Percentiles rank a stretch among this genome's conserved stretches.
These are phyloP conservation scores for Murraya koenigii DNA, from an alignment of 345 rosid species.

Conservation along the genomic window DNA sequence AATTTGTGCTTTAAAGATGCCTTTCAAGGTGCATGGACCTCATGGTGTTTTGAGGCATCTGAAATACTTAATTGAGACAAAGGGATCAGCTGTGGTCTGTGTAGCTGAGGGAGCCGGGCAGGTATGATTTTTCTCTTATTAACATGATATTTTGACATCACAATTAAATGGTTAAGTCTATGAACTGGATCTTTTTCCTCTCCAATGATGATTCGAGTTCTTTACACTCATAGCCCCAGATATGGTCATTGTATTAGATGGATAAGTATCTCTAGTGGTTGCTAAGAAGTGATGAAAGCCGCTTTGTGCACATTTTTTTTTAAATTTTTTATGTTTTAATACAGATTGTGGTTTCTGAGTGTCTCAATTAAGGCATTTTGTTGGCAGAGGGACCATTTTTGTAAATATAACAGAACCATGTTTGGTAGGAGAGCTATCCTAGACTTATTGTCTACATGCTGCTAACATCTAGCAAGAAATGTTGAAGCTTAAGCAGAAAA, in stretches of 20 bases:
- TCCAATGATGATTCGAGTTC: not conserved
- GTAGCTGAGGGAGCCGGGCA: conserved; percentile 99
- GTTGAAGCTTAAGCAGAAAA: not conserved
- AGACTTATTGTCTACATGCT: not conserved
- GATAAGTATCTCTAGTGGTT: not conserved
- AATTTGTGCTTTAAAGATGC: conserved; percentile 48
- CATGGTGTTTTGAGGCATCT: conserved; percentile 87
- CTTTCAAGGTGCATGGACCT: conserved; percentile 84
- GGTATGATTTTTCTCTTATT: conserved; percentile 36
- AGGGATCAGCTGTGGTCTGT: conserved; percentile 97
- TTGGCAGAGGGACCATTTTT: not conserved
- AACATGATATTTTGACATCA: not conserved
- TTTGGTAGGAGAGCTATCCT: not conserved
- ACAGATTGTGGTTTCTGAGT: not conserved
- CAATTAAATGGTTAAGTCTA: not conserved
- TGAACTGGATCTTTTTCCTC: not conserved
- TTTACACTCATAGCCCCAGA: not conserved
- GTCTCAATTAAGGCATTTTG: not conserved
- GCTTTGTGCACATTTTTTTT: not conserved
- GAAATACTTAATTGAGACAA: conserved; percentile 84
- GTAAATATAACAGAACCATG: not conserved
- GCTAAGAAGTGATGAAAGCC: not conserved
- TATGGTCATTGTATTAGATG: not conserved
- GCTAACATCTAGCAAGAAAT: not conserved
- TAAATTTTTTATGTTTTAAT: not conserved